Percentiles rank a stretch among this genome's conserved stretches.
Conservation (phyloP, 169 alveolate species). For the Plasmodium coatneyi region DNA sequence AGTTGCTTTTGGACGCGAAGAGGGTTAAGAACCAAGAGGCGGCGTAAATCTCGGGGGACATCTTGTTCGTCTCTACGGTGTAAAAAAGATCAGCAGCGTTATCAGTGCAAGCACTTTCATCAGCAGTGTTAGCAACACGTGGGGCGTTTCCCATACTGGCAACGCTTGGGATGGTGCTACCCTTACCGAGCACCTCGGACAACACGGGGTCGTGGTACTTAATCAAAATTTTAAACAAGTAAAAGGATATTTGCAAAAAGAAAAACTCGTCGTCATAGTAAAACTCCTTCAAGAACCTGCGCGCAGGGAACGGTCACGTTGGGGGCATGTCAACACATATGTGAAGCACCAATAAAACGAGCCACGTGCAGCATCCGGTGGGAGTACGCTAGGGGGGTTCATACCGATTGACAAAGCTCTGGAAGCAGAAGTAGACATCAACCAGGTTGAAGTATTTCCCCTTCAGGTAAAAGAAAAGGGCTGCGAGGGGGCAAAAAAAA, state of each 20-base stretch:
- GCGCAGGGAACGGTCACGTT: not conserved
- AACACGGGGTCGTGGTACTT: constrained; percentile 82
- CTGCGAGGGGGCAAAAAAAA: constrained; percentile 8
- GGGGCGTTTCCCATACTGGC: not conserved
- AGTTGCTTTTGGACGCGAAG: constrained; percentile 80
- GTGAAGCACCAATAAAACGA: not conserved
- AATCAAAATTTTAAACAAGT: constrained; percentile 79
- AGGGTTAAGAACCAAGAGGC: constrained; percentile 84
- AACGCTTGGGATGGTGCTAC: not conserved
- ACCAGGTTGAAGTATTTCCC: constrained; percentile 69
- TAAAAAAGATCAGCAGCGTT: not conserved
- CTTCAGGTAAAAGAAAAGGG: constrained; percentile 78
- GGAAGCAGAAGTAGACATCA: constrained; percentile 77
- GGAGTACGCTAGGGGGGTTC: not conserved
- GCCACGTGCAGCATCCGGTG: not conserved
- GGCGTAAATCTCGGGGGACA: constrained; percentile 84
- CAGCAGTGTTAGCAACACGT: not conserved
- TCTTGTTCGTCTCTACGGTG: constrained; percentile 73
- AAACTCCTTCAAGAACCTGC: constrained; percentile 77
- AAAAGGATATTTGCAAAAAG: constrained; percentile 80
- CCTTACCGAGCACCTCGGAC: constrained; percentile 77
- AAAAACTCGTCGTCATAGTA: constrained; percentile 80
- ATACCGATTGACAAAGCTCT: constrained; percentile 74
- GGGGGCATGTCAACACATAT: not conserved
- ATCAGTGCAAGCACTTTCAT: no score